Evolutionary conservation across 2,329 filamentous ascomycete genomes (phyloP), one percentile per base, ranked within the genome.

Genomic region (Zymoseptoria passerinii): DNA sequence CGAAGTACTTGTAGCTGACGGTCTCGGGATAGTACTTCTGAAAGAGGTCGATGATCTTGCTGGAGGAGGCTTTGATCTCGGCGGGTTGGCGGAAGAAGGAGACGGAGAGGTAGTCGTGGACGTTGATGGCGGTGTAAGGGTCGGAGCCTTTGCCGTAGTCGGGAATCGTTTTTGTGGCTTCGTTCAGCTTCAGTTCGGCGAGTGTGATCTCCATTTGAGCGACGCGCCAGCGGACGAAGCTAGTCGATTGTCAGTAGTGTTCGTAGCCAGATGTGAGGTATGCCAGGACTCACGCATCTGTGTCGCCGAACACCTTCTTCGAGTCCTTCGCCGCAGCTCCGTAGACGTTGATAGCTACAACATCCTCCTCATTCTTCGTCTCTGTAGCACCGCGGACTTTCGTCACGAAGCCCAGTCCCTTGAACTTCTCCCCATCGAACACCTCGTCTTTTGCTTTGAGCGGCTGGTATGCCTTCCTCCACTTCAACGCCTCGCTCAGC

Each of bases 311-410:
- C 0, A 90, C 95, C 58, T 80, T 78, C 64, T 88, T 83, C 61
- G 90, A 84, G 66, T 90, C 83, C 80, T 94, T 94, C 62, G 92
- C 89, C 44, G 84, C 84, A 35, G 84, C 84, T 13, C 92, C 92
- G 71, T 97, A 96, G 69, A 96, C 86, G 73, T 96, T 96, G 87
- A 92, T 96, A 1, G 89, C 94, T 53, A 92, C 86, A 57, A 96
- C 73, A 53, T 80, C 80, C 72, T 86, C 83, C 67, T 83, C 72
- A 54, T 78, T 78, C 57, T 76, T 71, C 54, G 79, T 80, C 27
- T 76, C 77, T 1, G 79, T 78, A 40, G 80, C 78, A 48, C 77
- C 77, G 56, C 80, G 75, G 65, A 94, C 85, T n/a, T 80, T 80
- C 1, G 90, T 90, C 54, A 96, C 82, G 71, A 88, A 96, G 48